Evolutionary conservation across 2,329 filamentous ascomycete species (phyloP).

Genomic region (Periconia sp.): DNA sequence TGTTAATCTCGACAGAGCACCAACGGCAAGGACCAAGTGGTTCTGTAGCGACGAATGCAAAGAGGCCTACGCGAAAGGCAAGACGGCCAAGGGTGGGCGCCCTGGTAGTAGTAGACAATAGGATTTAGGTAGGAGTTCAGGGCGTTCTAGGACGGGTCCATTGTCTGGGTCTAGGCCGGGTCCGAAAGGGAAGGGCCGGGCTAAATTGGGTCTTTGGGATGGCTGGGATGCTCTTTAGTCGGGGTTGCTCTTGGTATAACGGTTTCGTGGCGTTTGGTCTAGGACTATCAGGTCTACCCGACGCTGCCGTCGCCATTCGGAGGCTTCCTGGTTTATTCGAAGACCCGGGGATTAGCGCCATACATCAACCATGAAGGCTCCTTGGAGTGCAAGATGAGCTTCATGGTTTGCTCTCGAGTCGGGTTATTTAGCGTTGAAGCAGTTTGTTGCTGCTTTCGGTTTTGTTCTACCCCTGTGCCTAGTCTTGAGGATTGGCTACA

Average conservation of each 20-base stretch:
- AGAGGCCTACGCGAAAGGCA: constrained; percentile 34
- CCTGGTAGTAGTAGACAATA: constrained; percentile 48
- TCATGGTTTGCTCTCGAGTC: no score
- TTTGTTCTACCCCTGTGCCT: no score
- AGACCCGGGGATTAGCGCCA: no score
- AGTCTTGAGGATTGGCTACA: no score
- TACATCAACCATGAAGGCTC: no score
- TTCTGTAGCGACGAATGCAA: constrained; percentile 49
- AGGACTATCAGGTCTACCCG: constrained; percentile 19
- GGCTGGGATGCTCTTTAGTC: constrained; percentile 36
- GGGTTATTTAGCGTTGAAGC: no score
- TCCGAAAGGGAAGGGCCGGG: constrained; percentile 37
- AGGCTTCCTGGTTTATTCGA: no score
- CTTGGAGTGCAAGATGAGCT: no score
- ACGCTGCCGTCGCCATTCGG: neutral
- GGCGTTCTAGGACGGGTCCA: constrained; percentile 31
- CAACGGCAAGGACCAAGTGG: constrained; percentile 51
- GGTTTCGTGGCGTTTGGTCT: constrained; percentile 23
- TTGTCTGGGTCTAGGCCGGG: constrained; percentile 26
- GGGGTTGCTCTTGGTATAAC: constrained; percentile 32
- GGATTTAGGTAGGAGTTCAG: constrained; percentile 48
- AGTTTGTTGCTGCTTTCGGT: no score
- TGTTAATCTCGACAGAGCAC: constrained; percentile 66
- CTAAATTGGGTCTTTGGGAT: constrained; percentile 27
- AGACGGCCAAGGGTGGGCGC: constrained; percentile 40